Base-by-base conservation (phyloP, 169 alveolate species). In the Plasmodium blacklocki region DNA sequence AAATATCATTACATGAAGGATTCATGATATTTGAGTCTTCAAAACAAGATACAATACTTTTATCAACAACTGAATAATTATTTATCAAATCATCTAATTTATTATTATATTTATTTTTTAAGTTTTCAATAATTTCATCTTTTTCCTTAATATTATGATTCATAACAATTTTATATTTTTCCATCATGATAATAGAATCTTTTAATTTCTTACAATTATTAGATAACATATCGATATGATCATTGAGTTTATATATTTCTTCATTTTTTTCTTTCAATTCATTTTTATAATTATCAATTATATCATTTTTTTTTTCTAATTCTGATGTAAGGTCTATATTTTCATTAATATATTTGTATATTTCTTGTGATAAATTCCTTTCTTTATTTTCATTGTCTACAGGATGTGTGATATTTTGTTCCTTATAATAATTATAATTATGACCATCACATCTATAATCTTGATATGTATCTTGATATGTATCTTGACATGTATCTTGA, bases 271-370 rank as follows among this genome's bases (percentile, higher is more conserved):
- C 29, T 21, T 47, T 67, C 2, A 72, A 14, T n/a, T 83, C 91
- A 23, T 83, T 85, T 26, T 49, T 83, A 7, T 9, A 68, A 58
- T 83, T 43, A 1, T 83, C 91, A 7, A 83, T 56, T 15, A 83
- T 9, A 15, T 67, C 91, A 49, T 83, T 68, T 47, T 72, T 83
- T 7, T 83, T 70, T 59, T 83, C 91, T 12, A 83, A 23, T 14
- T 83, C 91, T 14, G 91, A 73, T 3, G 91, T 83, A 14, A 83
- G 73, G 47, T 83, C 85, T 1, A 83, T 68, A 32, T 83, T 83
- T 58, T 83, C 91, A 72, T 72, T 58, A 0, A 83, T 83, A 29
- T 68, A 83, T 39, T 83, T 83, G 52, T 68, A 62, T 58, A 83
- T 83, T 54, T 83, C 86, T 18, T 45, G 8, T 52, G 91, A 68